Evolutionary conservation across 1,284 basidiomycete genomes (phyloP), one percentile per base, ranked within the genome.

Genomic region (Boletus coffeatus): DNA sequence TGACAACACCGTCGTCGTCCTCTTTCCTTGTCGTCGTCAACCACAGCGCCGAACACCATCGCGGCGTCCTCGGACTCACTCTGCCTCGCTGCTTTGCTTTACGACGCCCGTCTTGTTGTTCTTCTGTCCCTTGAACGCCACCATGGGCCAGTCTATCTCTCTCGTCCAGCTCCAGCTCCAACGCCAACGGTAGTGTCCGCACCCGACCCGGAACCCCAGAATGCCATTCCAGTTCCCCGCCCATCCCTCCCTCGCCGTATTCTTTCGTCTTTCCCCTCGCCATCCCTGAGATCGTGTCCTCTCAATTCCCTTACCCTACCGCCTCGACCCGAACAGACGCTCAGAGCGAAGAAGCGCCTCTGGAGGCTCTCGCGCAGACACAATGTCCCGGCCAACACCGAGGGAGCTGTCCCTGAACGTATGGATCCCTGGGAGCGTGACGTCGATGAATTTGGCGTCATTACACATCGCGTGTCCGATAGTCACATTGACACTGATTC

Each of bases 361-460:
- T 80, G 79, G 79, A 70, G 76, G 48, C 74, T 73, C n/a, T 80
- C 79, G 34, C 70, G 72, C 36, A 69, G 69, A 57, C 69, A 55
- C 10, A 58, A 64, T 1, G 46, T 56, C 46, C 50, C 62, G 36
- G 46, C 66, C 14, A 57, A 43, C 56, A 53, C 53, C 11, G 68
- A 66, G 21, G 62, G 58, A 29, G 46, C 60, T 57, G 41, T 65
- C 39, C 53, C 64, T 60, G 65, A 63, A 52, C 60, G 25, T 62
- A 62, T 63, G 48, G 57, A 58, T 52, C 56, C 63, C 52, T 62
- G 61, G 57, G 67, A 72, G 72, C 67, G 65, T 74, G 71, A 68
- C 67, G 67, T 71, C 63, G 72, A 71, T 55, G 70, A 71, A 74
- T 74, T 74, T 61, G 70, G 70, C 39, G 64, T 69, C 71, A 71